Evolutionary conservation across 1,139 yeast genomes (phyloP), one percentile per base, ranked within the genome.

Genomic region (Sugiyamaella xylanicola): DNA sequence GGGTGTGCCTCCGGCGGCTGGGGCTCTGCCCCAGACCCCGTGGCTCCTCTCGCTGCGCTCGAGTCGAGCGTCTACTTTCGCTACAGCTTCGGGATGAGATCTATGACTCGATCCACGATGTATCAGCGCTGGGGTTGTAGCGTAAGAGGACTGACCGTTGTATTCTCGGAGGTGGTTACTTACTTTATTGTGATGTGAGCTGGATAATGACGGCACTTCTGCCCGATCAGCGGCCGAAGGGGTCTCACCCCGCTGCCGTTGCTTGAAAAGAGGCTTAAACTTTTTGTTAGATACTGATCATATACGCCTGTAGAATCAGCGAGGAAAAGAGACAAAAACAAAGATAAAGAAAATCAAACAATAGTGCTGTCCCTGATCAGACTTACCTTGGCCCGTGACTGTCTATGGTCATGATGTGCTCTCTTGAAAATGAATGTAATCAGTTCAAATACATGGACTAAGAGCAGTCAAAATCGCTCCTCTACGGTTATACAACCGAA

Each of bases 151-250:
- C n/a, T n/a, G n/a, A n/a, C n/a, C n/a, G n/a, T n/a, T n/a, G n/a
- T n/a, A n/a, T n/a, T n/a, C n/a, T n/a, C n/a, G n/a, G n/a, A n/a
- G n/a, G n/a, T n/a, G n/a, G n/a, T n/a, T 35, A 64, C 67, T 57
- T 44, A 64, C 68, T 65, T 66, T 50, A 66, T 66, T 22, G 69
- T 66, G 35, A 66, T 59, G 39, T 60, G 60, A 13, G 68, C 67
- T 4, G 65, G 61, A 53, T 58, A 61, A 43, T 59, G 60, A 35
- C 61, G 57, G 54, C 59, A 63, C 40, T 58, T 51, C 20, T 62
- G 61, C 35, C 59, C 57, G 35, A 63, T 48, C 54, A 64, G 53
- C 25, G 64, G 62, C 46, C 62, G 56, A 9, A 44, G 41, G 17
- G 55, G 57, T 22, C 57, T 15, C 2, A 51, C 45, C 39, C 53